Base-by-base conservation (phyloP, 192 early-diverging fungal species). In the Coemansia asiatica region DNA sequence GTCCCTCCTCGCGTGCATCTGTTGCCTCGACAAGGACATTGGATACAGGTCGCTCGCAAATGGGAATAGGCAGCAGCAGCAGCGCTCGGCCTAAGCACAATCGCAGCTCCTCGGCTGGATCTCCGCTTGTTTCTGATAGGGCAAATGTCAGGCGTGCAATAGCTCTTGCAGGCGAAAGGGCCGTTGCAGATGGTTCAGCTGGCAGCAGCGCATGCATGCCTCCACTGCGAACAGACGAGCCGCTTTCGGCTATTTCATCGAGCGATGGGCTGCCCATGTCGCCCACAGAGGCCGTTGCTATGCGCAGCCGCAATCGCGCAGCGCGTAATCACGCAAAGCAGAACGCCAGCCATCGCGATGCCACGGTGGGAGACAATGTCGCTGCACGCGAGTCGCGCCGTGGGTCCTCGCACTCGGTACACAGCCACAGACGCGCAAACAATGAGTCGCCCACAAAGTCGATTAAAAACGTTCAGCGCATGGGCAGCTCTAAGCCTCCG, bases 101-200 rank as follows among this genome's bases (percentile, higher is more conserved):
- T 16, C 78, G 78, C 60, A 81, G 78, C 72, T 81, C 78, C 21
- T 81, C 78, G 21, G 63, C 72, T 9, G 78, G 69, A 16, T 68
- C 78, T 7, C 66, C 72, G 26, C 62, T 75, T 29, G 54, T 71
- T 1, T 63, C 68, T 6, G 63, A 61, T 7, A 61, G 65, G 19
- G 55, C 68, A 56, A 70, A 70, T 57, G 60, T 53, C 19, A 61
- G 56, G 29, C 64, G 68, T 2, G 64, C 64, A 16, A 64, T 74
- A 26, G 72, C 77, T 19, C 68, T 50, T 22, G 62, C 72, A 8
- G 61, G 61, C 18, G 76, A 79, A 27, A 58, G 60, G 44, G 57
- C 68, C 16, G 21, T 27, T 35, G 50, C 27, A 23, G 44, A 50
- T 40, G 53, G 49, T 33, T 53, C 68, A 1, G 26, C 16, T 3